A percentile compares a stretch with the other conserved stretches of the same genome.
phyloP scores from a whole-genome alignment of 768 basidiomycete species.

The Pisolithus albus region DNA sequence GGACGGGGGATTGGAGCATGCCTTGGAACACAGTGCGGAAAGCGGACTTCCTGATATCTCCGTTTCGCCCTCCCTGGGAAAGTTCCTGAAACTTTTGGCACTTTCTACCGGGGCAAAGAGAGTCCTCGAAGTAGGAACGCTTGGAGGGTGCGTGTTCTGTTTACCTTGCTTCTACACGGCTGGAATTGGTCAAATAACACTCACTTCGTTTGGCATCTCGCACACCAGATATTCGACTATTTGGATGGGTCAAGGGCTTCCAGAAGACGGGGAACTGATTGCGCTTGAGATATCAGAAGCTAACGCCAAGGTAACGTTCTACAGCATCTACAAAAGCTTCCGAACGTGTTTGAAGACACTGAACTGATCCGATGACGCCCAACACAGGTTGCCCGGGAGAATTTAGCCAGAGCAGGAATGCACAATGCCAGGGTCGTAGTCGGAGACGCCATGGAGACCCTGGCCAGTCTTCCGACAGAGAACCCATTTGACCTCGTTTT shows the following conservation, averaged over 20 bases:
- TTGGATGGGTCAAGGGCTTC: slow-evolving; percentile 34
- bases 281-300: slow-evolving; percentile 42
- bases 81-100: slow-evolving; percentile 48
- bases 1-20: slow-evolving; percentile 39
- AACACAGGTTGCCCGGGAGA: slow-evolving; percentile 49
- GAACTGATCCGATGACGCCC: not conserved
- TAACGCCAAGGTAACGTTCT: slow-evolving; percentile 36
- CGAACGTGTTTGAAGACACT: no score
- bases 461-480: slow-evolving; percentile 41
- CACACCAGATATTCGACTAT: slow-evolving; percentile 28
- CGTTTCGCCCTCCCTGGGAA: slow-evolving; percentile 49
- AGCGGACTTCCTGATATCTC: slow-evolving; percentile 46
- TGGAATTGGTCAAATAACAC: no score
- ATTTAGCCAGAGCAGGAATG: slow-evolving; percentile 49
- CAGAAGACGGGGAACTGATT: slow-evolving; percentile 42
- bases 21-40: slow-evolving; percentile 33
- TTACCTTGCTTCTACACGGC: not conserved
- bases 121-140: slow-evolving; percentile 59
- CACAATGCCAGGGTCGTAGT: slow-evolving; percentile 43
- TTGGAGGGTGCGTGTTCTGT: slow-evolving; percentile 44
- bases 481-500: slow-evolving; percentile 61
- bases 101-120: slow-evolving; percentile 46
- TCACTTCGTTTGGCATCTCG: no score
- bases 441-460: slow-evolving; percentile 46
- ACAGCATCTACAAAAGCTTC: no score